These are phyloP conservation scores for Psophocarpus tetragonolobus DNA, from an alignment of 306 rosid genomes.

Conservation along the genomic window DNA sequence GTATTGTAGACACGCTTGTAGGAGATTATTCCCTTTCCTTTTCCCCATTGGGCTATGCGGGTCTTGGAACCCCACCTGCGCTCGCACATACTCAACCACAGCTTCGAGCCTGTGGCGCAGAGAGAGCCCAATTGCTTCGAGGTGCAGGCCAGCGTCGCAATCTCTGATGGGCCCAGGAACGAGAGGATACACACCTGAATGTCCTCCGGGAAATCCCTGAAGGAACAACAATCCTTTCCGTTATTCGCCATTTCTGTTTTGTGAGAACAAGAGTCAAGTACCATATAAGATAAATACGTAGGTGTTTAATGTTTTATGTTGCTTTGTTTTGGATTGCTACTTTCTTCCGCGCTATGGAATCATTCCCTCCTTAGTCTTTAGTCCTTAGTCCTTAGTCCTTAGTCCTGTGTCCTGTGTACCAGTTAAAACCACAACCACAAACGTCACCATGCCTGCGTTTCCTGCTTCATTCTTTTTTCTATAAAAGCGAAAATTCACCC, in stretches of 20 bases:
- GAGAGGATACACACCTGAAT: constrained; percentile 85
- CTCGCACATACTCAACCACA: constrained; percentile 85
- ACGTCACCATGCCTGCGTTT: constrained; percentile 6
- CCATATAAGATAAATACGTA: too few species aligned
- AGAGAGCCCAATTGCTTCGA: constrained; percentile 65
- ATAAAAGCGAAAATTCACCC: too few species aligned
- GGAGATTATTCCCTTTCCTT: constrained; percentile 51
- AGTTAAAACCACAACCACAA: too few species aligned
- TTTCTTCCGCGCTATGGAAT: constrained; percentile 40
- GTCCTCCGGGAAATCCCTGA: constrained; percentile 82
- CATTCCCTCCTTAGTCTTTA: constrained; percentile 43
- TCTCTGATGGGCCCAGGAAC: constrained; percentile 68
- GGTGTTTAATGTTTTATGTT: too few species aligned
- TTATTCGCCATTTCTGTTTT: background rate
- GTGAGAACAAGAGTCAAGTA: background rate
- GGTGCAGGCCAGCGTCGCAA: constrained; percentile 73
- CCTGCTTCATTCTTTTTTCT: too few species aligned
- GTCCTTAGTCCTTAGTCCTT: too few species aligned
- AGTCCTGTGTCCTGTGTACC: too few species aligned
- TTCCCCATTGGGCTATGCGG: constrained; percentile 69
- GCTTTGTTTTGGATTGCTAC: too few species aligned
- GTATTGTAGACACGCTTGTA: constrained; percentile 64
- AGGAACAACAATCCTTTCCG: constrained; percentile 10
- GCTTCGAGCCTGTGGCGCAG: constrained; percentile 59
- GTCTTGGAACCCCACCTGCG: constrained; percentile 88